phyloP scores from a whole-genome alignment of 306 rosid species.

The Vachellia collinsii region DNA sequence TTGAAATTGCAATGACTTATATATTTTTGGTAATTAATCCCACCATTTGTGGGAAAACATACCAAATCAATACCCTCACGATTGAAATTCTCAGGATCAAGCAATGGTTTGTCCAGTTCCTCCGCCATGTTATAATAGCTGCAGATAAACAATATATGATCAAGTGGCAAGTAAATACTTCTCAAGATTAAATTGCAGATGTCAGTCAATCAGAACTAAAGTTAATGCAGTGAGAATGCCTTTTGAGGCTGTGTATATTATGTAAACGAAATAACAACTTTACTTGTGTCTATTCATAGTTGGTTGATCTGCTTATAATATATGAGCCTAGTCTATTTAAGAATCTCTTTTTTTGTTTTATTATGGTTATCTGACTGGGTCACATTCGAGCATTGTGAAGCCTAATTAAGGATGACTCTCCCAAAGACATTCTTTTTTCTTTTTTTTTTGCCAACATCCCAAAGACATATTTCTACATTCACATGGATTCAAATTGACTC shows the following conservation, averaged over 20 bases:
- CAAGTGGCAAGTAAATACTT: background rate
- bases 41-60: slow-evolving; percentile 27
- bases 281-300: background rate
- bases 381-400: too few relatives aligned
- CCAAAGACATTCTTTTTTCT: too few relatives aligned
- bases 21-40: background rate
- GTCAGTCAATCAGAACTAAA: background rate
- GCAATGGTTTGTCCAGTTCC: slow-evolving; percentile 74
- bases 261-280: background rate
- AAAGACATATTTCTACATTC: too few relatives aligned
- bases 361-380: too few relatives aligned
- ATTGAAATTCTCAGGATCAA: slow-evolving; percentile 71
- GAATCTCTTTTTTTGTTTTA: too few relatives aligned
- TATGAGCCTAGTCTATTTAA: background rate
- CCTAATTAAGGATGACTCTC: too few relatives aligned
- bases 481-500: too few relatives aligned
- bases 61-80: slow-evolving; percentile 88
- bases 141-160: slow-evolving; percentile 12
- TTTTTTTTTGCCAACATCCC: too few relatives aligned
- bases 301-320: background rate
- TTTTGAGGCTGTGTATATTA: background rate
- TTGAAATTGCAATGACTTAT: slow-evolving; percentile 28
- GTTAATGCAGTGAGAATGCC: background rate
- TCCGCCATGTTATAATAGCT: slow-evolving; percentile 58
- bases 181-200: background rate